Evolutionary conservation across 345 rosid species (phyloP), one percentile per base, ranked within the genome.

Genomic region (Syzygium jambos): DNA sequence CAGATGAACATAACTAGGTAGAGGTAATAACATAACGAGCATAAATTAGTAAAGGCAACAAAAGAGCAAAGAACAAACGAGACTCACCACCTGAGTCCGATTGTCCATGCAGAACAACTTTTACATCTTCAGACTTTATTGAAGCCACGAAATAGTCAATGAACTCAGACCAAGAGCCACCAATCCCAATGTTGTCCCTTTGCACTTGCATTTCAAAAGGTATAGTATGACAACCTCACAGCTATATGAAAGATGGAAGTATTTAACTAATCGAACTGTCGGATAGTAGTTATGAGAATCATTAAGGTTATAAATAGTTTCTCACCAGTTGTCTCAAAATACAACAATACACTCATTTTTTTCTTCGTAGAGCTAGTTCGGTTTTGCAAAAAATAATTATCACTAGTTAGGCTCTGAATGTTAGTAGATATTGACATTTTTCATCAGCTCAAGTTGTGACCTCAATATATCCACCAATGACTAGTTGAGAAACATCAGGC

Each of bases 121-220:
- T 96, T 52, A 94, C 95, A 89, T 94, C 93, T 29, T 93, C 93
- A 51, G 98, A 94, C 84, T 93, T 94, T 86, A 95, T 82, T 34
- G 98, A 95, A 88, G 96, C 93, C 22, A 91, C 29, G 7, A 95
- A 83, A 88, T 98, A 98, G 89, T 95, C 94, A 29, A 95, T 86
- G 90, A 96, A 95, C 82, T 98, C 99, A 12, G 94, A 93, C 99
- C 96, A 95, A 30, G 97, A 94, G 78, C 97, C 98, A 30, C 98
- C 97, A 78, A 98, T 91, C 65, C 99, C 99, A 73, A 93, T 91
- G 88, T 89, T 91, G 87, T 96, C 99, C 89, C 96, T 95, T 97
- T 97, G 96, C 90, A 92, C 80, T 73, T 38, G 49, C 13, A 38
- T 49, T 73, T 73, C 49, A 73, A 73, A 73, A 73, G 80, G 46